phyloP scores from a whole-genome alignment of 2,329 filamentous ascomycete genomes.

The Fusarium marasasianum region DNA sequence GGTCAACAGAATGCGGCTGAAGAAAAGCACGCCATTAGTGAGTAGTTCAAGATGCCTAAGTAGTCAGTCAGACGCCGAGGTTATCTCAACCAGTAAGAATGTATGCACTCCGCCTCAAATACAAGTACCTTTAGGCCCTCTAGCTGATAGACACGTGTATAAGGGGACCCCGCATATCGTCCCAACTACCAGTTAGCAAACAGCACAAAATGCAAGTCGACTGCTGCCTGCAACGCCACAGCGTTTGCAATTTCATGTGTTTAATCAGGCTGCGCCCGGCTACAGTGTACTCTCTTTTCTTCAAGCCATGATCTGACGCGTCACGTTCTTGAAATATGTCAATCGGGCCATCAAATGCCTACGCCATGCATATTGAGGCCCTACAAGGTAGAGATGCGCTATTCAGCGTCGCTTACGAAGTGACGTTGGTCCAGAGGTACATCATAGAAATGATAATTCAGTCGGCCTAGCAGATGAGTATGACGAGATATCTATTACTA shows the following conservation, averaged over 20 bases:
- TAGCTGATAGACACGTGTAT: neutral
- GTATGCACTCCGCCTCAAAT: neutral
- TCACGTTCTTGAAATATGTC: rapidly evolving
- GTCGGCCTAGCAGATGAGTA: too few species aligned
- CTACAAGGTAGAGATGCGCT: rapidly evolving
- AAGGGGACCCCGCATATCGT: neutral
- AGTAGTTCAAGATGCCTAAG: too few species aligned
- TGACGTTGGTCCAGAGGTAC: neutral
- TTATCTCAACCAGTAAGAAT: neutral
- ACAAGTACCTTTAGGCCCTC: neutral
- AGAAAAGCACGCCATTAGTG: neutral
- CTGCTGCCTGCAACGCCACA: neutral
- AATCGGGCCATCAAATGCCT: rapidly evolving
- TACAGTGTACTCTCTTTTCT: neutral
- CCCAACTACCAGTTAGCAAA: neutral
- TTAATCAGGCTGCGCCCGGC: neutral
- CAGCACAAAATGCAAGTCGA: neutral
- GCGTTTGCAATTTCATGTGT: neutral
- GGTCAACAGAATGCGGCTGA: neutral
- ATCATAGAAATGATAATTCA: too few species aligned
- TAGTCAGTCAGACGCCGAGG: neutral
- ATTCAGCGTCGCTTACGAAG: neutral
- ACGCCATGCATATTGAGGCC: neutral
- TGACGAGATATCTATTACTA: too few species aligned
- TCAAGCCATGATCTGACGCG: neutral